Conservation (phyloP, 176 grass and related monocot genomes). For the Tuctoria greenei region DNA sequence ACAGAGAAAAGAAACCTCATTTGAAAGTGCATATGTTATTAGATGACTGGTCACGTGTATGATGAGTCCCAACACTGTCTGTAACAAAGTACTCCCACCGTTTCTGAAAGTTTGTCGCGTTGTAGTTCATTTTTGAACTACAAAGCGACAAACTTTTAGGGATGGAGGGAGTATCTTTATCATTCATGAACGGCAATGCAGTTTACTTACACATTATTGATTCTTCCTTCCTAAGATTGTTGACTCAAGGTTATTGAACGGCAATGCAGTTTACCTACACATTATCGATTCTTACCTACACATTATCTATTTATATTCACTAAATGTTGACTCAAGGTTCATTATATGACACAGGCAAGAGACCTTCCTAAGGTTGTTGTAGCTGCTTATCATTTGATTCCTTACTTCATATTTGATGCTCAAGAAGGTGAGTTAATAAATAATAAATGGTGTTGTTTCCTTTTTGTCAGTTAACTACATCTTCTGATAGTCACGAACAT, state of each 20-base stretch:
- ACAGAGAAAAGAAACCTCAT: background rate
- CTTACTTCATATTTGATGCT: conserved; percentile 93
- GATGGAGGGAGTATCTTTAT: no score
- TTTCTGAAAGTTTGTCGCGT: no score
- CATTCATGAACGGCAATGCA: background rate
- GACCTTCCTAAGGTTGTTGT: conserved; percentile 81
- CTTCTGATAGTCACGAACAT: conserved; percentile 15
- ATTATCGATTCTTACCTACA: background rate
- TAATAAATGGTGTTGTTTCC: background rate
- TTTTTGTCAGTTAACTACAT: background rate
- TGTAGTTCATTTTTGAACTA: no score
- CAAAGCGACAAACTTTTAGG: no score
- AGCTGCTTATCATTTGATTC: conserved; percentile 74
- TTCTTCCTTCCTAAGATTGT: no score
- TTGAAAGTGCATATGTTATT: background rate
- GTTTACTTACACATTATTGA: background rate
- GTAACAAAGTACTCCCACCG: no score
- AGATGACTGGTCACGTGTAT: conserved; percentile 7
- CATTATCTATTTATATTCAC: background rate
- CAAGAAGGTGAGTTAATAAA: conserved; percentile 76
- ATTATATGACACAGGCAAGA: conserved; percentile 60
- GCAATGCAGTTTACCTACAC: background rate
- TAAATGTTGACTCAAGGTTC: background rate
- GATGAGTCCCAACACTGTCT: background rate
- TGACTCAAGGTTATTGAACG: no score